Evolutionary conservation across 164 flowering plant genomes (phyloP).

Genomic region (Dillenia turbinata): DNA sequence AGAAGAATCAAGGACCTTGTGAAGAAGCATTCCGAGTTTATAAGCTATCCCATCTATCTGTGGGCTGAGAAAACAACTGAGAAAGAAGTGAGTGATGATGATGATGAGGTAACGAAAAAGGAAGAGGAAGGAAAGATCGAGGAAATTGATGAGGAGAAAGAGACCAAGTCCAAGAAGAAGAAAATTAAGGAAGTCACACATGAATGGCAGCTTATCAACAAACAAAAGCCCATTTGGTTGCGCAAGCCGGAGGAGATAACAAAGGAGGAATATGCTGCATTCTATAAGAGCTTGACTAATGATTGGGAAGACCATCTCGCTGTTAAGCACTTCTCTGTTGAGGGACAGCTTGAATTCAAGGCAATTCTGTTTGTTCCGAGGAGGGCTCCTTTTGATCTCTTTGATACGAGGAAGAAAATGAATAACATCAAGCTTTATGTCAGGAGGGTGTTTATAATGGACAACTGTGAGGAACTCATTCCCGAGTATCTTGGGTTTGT

Average conservation of each 20-base stretch:
- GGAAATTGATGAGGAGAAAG: conserved; percentile 58
- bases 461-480: conserved; percentile 70
- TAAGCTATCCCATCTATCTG: conserved; percentile 62
- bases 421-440: conserved; percentile 82
- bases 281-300: conserved; percentile 74
- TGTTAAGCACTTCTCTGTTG: conserved; percentile 72
- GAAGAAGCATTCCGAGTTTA: conserved; percentile 74
- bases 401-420: conserved; percentile 66
- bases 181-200: conserved; percentile 70
- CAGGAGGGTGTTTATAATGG: conserved; percentile 72
- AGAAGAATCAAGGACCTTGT: conserved; percentile 65
- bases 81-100: conserved; percentile 64
- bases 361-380: conserved; percentile 67
- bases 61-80: conserved; percentile 67
- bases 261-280: conserved; percentile 67
- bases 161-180: conserved; percentile 54
- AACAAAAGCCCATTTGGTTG: conserved; percentile 77
- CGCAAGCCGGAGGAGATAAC: conserved; percentile 73
- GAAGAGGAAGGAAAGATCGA: conserved; percentile 64
- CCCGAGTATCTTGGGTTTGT: conserved; percentile 72
- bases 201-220: conserved; percentile 72
- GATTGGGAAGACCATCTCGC: conserved; percentile 78
- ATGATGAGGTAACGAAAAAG: conserved; percentile 58
- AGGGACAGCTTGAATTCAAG: conserved; percentile 73
- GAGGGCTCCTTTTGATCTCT: conserved; percentile 69